These are phyloP conservation scores for Wickerhamiella galacta DNA, from an alignment of 805 yeast species.

Conservation along the genomic window DNA sequence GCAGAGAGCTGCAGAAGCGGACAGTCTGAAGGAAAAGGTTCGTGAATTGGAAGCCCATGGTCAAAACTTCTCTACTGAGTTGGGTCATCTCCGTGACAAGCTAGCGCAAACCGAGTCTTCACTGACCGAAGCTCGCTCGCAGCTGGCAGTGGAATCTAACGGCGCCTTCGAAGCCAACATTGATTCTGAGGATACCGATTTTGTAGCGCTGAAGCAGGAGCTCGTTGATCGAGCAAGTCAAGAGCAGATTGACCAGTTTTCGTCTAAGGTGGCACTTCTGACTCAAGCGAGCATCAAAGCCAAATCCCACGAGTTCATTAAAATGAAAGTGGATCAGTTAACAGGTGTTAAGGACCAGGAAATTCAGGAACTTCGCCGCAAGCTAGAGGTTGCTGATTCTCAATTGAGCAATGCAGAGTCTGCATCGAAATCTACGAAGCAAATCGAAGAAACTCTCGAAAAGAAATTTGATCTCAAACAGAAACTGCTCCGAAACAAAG, in stretches of 20 bases:
- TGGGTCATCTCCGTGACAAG: background rate
- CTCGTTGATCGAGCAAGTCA: conserved; percentile 2
- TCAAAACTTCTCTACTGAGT: background rate
- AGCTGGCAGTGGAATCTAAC: too few species aligned
- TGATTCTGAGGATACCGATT: conserved; percentile 2
- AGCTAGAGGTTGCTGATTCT: too few species aligned
- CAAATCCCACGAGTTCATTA: conserved; percentile 10
- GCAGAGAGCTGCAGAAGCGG: conserved; percentile 31
- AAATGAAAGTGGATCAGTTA: conserved; percentile 5
- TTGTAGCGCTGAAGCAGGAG: conserved; percentile 5
- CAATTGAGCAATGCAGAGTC: too few species aligned
- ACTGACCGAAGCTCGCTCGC: too few species aligned
- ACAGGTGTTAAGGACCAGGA: conserved; percentile 8
- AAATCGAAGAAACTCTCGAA: conserved; percentile 7
- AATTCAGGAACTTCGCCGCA: conserved; percentile 1
- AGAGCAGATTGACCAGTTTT: conserved; percentile 5
- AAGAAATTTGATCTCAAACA: conserved; percentile 13
- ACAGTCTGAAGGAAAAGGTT: conserved; percentile 16
- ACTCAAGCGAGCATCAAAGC: conserved; percentile 11
- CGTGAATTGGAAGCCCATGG: background rate
- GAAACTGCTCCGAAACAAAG: conserved; percentile 36
- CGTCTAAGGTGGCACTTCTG: conserved; percentile 6
- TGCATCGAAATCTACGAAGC: conserved; percentile 6
- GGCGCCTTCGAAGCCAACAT: too few species aligned
- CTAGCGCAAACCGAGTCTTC: too few species aligned